Evolutionary conservation across 805 yeast species (phyloP), one percentile per base, ranked within the genome.

Genomic region (Candida odintsovae): DNA sequence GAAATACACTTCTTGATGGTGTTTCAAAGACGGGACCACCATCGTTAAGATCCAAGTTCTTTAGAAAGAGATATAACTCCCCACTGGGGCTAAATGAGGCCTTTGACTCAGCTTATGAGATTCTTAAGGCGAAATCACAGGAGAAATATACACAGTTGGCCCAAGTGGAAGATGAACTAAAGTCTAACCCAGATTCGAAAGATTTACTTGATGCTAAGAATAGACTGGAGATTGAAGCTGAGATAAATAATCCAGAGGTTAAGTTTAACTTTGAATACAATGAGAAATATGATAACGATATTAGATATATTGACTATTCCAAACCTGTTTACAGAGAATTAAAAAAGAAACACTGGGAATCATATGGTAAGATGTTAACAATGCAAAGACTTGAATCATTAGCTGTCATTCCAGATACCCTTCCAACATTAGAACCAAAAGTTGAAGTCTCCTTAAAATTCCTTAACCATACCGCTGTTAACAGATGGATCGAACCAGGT

Each of bases 381-480:
- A 88, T 94, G 94, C 97, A 94, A 70, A 81, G 98, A 70, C 67
- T 94, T 45, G 99, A 94, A 68, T 81, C 85, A 47, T 69, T 89
- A 55, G 77, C 76, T 38, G 88, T 88, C 38, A 86, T 94, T 49
- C 99, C 99, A 15, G 99, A 94, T 63, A 90, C 98, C 3, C 63
- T 94, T 64, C 94, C 97, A 23, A 90, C 97, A 2, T 66, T 94
- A 47, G 82, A 77, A 10, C 98, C 98, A 18, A 69, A 74, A 51
- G 92, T 79, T 16, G 89, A 86, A 44, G 86, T 92, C 6, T 72
- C 77, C 40, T 59, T 94, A 40, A 81, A 80, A 66, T 90, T 90
- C 61, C 83, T 90, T 6, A 86, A 82, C 59, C 80, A 80, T 51
- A 71, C 78, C 5, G 74, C 76, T 48, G 75, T 84, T 37, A 75